Conservation (phyloP, 495 filamentous ascomycete species). For the Cladorrhinum samala region DNA sequence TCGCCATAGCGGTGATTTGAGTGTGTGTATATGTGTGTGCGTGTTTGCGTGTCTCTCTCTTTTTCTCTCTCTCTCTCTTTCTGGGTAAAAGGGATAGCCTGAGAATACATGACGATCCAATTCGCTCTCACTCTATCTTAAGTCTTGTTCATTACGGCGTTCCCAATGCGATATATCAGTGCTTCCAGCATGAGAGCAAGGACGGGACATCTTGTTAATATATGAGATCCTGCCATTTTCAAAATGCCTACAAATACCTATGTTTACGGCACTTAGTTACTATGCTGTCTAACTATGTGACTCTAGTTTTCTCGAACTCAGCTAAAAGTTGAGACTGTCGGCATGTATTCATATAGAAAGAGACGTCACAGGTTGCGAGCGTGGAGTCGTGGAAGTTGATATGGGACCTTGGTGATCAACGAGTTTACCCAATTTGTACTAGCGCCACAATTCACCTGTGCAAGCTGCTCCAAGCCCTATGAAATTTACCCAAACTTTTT, state of each 20-base stretch:
- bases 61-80: too few relatives aligned
- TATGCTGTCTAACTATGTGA: too few relatives aligned
- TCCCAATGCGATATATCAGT: too few relatives aligned
- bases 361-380: background rate
- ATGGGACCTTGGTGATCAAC: background rate
- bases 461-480: conserved; percentile 22
- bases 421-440: conserved; percentile 20
- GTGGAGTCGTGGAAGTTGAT: background rate
- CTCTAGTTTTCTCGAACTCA: too few relatives aligned
- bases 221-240: background rate
- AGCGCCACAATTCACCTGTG: conserved; percentile 9
- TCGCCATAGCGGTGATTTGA: conserved; percentile 5
- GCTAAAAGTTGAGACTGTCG: too few relatives aligned
- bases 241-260: too few relatives aligned
- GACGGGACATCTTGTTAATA: too few relatives aligned
- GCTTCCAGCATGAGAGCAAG: too few relatives aligned
- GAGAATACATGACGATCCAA: conserved; percentile 1
- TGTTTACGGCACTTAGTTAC: too few relatives aligned
- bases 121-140: too few relatives aligned
- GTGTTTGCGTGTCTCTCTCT: background rate
- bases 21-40: conserved; percentile 2
- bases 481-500: conserved; percentile 31
- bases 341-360: too few relatives aligned
- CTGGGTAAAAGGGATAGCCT: background rate
- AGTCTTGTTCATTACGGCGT: too few relatives aligned